These are phyloP conservation scores for Exophiala aquamarina DNA, from an alignment of 2,329 filamentous ascomycete genomes.

Conservation along the genomic window DNA sequence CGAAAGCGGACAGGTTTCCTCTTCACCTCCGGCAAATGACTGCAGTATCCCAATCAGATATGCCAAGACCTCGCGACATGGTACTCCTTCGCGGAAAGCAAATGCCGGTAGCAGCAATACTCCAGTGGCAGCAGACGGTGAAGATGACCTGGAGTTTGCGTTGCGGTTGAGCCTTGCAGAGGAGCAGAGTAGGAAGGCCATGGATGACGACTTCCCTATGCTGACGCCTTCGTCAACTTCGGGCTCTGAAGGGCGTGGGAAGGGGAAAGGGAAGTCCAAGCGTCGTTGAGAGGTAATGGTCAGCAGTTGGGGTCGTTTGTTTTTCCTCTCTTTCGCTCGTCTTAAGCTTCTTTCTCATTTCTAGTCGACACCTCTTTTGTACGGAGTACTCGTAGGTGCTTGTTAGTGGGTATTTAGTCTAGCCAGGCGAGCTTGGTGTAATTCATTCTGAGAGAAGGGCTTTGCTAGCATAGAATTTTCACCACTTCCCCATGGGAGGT, in stretches of 20 bases:
- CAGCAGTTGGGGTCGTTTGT: not conserved
- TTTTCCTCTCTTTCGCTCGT: not conserved
- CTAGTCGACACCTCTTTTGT: not conserved
- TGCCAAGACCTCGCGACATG: conserved; percentile 30
- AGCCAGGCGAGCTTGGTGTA: too few relatives aligned
- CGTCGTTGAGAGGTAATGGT: conserved; percentile 8
- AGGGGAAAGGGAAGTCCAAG: conserved; percentile 19
- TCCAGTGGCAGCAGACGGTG: conserved; percentile 40
- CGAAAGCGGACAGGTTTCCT: conserved; percentile 30
- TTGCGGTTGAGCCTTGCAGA: conserved; percentile 63
- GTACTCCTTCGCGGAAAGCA: conserved; percentile 22
- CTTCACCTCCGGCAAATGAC: conserved; percentile 19
- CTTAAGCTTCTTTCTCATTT: not conserved
- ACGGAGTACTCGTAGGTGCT: not conserved
- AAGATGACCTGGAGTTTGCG: conserved; percentile 62
- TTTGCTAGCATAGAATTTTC: too few relatives aligned
- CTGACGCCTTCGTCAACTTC: conserved; percentile 24
- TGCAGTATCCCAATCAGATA: conserved; percentile 38
- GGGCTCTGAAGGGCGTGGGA: conserved; percentile 25
- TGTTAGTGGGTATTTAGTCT: too few relatives aligned
- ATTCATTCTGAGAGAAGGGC: too few relatives aligned
- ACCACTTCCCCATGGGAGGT: too few relatives aligned
- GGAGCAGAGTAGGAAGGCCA: conserved; percentile 48
- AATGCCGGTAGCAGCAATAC: conserved; percentile 38
- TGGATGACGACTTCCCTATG: conserved; percentile 32